Base-by-base conservation (phyloP, 2,329 filamentous ascomycete genomes). In the Botryotinia globosa region DNA sequence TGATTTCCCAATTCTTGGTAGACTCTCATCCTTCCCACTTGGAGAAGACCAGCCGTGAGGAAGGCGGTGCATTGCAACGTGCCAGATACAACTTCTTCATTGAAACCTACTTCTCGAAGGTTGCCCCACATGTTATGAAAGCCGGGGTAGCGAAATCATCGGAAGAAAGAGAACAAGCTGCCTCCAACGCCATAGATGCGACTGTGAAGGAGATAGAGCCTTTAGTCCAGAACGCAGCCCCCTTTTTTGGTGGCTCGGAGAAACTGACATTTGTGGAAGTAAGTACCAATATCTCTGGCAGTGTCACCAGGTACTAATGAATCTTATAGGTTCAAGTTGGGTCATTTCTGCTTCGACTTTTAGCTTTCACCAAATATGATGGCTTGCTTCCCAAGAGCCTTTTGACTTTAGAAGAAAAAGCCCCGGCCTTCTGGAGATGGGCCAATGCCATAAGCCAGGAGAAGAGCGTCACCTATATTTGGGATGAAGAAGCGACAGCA, bases 221-320 rank as follows among this genome's bases (percentile, higher is more conserved):
- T 1, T 82, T 93, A 54, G 83, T 97, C 39, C 79, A 80, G 4
- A 83, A 85, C 70, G 85, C 85, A 0, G 82, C 80, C 2, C 90
- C 90, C 0, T 92, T 89, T 80, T 92, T 91, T 79, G 88, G 87
- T 3, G 90, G 90, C 0, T 88, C 86, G 69, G 83, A 87, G 32
- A 88, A 83, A 79, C 79, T 94, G 58, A 95, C 92, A 0, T 81
- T 94, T 51, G 93, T 90, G 18, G 93, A 96, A 87, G 92, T 92
- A 82, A 74, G 82, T 74, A 20, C 39, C 18, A 32, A 45, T 45
- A 37, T 25, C 39, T 29, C 16, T 48, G 32, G 29, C 14, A 25
- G 37, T 29, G 14, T 14, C 29, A 42, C 71, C 51, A 37, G 25
- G 77, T 62, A 62, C 78, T 76, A 44, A 74, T 72, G 63, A 44